phyloP scores from a whole-genome alignment of 345 rosid species.

The Reutealis trisperma region DNA sequence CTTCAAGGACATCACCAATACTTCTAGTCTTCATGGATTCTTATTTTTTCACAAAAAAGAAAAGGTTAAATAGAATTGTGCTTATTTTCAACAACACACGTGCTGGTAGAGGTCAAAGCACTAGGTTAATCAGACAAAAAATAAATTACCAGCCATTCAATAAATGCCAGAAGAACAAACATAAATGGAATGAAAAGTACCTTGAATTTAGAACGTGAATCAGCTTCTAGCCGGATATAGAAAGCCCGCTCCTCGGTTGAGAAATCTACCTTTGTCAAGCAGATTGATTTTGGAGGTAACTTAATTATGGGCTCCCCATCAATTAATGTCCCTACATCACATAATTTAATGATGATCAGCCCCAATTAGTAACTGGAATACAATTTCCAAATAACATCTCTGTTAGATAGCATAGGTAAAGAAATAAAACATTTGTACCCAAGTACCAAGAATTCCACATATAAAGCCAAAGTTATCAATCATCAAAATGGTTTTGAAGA shows the following conservation, averaged over 20 bases:
- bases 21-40: not conserved
- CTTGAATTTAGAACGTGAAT: slow-evolving; percentile 84
- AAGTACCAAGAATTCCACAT: not conserved
- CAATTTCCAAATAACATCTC: slow-evolving; percentile 17
- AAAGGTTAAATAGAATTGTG: not conserved
- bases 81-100: slow-evolving; percentile 4
- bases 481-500: not conserved
- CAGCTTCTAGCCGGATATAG: slow-evolving; percentile 75
- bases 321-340: slow-evolving; percentile 65
- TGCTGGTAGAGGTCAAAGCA: not conserved
- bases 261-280: slow-evolving; percentile 71
- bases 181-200: slow-evolving; percentile 37
- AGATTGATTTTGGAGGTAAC: slow-evolving; percentile 73
- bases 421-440: not conserved
- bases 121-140: not conserved
- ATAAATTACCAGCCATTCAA: not conserved
- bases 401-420: slow-evolving; percentile 10
- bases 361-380: slow-evolving; percentile 17
- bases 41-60: not conserved
- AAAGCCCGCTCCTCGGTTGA: slow-evolving; percentile 81
- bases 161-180: not conserved
- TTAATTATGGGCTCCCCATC: slow-evolving; percentile 86
- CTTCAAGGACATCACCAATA: not conserved
- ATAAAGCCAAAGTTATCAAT: not conserved
- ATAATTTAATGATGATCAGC: slow-evolving; percentile 28